phyloP scores from a whole-genome alignment of 75 land plant species.

The Gnetum montanum region DNA sequence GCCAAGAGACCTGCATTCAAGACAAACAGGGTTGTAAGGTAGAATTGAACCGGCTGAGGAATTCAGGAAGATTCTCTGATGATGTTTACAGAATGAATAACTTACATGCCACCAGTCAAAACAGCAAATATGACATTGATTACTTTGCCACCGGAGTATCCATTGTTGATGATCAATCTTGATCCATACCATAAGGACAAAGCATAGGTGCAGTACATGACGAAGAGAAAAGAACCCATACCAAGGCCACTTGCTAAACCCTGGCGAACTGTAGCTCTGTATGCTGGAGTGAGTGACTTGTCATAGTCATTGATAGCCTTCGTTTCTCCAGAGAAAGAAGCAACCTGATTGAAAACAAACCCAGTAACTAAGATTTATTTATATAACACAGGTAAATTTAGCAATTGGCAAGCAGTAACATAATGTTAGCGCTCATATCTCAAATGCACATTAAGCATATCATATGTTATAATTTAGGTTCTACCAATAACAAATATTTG shows the following conservation, averaged over 20 bases:
- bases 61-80: background rate
- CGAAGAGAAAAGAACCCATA: conserved; percentile 42
- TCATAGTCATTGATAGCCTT: conserved; percentile 57
- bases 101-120: conserved; percentile 81
- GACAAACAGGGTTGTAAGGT: background rate
- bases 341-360: conserved; percentile 36
- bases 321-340: conserved; percentile 84
- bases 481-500: too few relatives aligned
- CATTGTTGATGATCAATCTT: conserved; percentile 45
- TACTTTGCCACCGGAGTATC: conserved; percentile 63
- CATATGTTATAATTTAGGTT: too few relatives aligned
- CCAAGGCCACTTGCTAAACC: conserved; percentile 64
- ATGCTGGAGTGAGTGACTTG: conserved; percentile 47
- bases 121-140: conserved; percentile 71
- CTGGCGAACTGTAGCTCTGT: conserved; percentile 48
- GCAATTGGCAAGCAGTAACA: too few relatives aligned
- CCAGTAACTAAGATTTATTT: too few relatives aligned
- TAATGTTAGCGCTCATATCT: too few relatives aligned
- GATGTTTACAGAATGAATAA: conserved; percentile 4
- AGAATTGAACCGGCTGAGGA: background rate
- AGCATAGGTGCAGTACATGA: conserved; percentile 50
- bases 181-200: conserved; percentile 84
- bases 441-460: too few relatives aligned
- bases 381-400: too few relatives aligned
- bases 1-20: conserved; percentile 55